Evolutionary conservation across 208 protist genomes (phyloP), one percentile per base, ranked within the genome.

Genomic region (Trypanosoma platydactyli): DNA sequence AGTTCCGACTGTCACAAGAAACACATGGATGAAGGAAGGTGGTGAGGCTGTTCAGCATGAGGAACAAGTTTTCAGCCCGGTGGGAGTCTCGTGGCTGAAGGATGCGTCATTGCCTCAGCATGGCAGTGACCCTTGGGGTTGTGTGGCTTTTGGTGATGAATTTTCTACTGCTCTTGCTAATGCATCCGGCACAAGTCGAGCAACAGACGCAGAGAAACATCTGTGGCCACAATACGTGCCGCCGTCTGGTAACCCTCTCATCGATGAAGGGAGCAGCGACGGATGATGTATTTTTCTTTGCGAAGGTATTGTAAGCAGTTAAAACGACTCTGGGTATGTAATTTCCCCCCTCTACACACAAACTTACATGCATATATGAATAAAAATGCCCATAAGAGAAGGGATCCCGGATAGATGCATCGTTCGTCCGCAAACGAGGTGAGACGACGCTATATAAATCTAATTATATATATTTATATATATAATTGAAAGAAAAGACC

Each of bases 31-130:
- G 1, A 3, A 12, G 11, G 33, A 46, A 15, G 9, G 15, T 22
- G 29, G 20, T 12, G 59, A 33, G 35, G 18, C 44, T 4, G 13
- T 20, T 6, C 6, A n/a, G 1, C 45, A 48, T 1, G 16, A 22
- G 13, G 49, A 56, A 15, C 45, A 48, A 13, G 13, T 55, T 24
- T 63, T 65, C 30, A 65, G 40, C 11, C 49, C 45, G 0, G 27
- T 50, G 11, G 49, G 46, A 35, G 61, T 46, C 16, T 41, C 50
- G n/a, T 67, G 61, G 61, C 35, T 67, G 1, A 58, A 27, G 16
- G 40, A 50, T 3, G 25, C 41, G 33, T 7, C 50, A 4, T 12
- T 7, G 29, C 15, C 27, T 20, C 16, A n/a, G 38, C 50, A 35
- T 3, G 40, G 25, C 9, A 5, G 15, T n/a, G 45, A 61, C n/a